phyloP scores from a whole-genome alignment of 2,329 filamentous ascomycete genomes.

The Fusarium lyarnte region DNA sequence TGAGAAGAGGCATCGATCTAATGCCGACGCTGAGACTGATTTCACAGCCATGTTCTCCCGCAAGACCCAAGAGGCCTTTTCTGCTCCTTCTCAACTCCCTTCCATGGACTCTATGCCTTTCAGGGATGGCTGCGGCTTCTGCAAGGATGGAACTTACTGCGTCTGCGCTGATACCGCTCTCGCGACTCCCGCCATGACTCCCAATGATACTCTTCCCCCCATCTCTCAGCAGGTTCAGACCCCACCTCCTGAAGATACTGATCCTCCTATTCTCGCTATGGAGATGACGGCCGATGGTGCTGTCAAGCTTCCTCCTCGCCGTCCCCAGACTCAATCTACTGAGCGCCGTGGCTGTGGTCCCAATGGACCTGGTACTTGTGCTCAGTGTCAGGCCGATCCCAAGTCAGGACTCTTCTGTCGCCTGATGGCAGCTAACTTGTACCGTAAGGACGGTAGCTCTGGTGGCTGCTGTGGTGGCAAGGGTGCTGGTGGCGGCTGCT shows the following conservation, averaged over 20 bases:
- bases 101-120: conserved; percentile 54
- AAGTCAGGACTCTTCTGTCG: conserved; percentile 86
- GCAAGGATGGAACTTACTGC: conserved; percentile 82
- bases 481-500: conserved; percentile 69
- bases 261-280: conserved; percentile 62
- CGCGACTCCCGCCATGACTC: conserved; percentile 52
- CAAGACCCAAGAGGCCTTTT: conserved; percentile 48
- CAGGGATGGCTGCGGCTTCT: conserved; percentile 82
- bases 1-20: conserved; percentile 66
- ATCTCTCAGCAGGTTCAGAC: conserved; percentile 62
- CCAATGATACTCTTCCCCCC: conserved; percentile 53
- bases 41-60: conserved; percentile 74
- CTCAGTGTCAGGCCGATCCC: conserved; percentile 80
- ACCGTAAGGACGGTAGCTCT: conserved; percentile 51
- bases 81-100: conserved; percentile 49
- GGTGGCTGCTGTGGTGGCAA: conserved; percentile 73
- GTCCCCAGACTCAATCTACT: conserved; percentile 45
- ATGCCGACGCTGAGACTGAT: conserved; percentile 73
- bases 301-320: conserved; percentile 66
- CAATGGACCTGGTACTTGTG: conserved; percentile 80
- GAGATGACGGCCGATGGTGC: conserved; percentile 69
- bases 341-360: conserved; percentile 62
- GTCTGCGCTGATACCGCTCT: conserved; percentile 75
- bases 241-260: conserved; percentile 69
- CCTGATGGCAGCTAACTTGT: conserved; percentile 75